phyloP scores from a whole-genome alignment of 2,329 filamentous ascomycete species.

The Hypoxylon rubiginosum region DNA sequence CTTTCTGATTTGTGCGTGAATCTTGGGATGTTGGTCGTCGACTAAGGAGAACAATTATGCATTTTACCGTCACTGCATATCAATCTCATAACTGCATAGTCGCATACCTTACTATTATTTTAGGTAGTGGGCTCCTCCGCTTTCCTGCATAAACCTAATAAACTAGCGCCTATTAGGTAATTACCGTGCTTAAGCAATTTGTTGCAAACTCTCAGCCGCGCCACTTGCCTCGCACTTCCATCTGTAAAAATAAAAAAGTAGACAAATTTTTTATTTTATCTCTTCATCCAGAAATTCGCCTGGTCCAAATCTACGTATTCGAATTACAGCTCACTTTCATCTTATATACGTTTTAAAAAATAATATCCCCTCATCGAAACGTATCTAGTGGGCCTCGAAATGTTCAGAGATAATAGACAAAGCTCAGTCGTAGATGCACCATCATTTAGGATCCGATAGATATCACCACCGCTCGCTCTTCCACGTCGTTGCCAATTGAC shows the following conservation, averaged over 20 bases:
- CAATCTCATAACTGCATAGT: too few species aligned
- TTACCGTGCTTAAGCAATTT: conserved; percentile 7
- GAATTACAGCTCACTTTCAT: neutral
- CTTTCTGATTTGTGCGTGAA: too few species aligned
- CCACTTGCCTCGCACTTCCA: conserved; percentile 7
- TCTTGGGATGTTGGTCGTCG: too few species aligned
- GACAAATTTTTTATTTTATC: conserved; percentile 4
- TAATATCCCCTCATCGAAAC: neutral
- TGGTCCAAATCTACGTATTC: conserved; percentile 5
- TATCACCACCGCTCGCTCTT: conserved; percentile 11
- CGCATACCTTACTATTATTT: too few species aligned
- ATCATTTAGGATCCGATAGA: conserved; percentile 10
- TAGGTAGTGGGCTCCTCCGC: too few species aligned
- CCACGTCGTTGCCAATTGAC: conserved; percentile 1
- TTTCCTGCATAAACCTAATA: too few species aligned
- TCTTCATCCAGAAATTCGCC: conserved; percentile 4
- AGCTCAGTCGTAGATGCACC: conserved; percentile 23
- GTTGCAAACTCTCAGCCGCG: conserved; percentile 43
- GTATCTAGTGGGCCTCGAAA: conserved; percentile 1
- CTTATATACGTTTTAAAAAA: conserved; percentile 1
- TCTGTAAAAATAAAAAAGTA: conserved; percentile 11
- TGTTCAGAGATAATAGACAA: conserved; percentile 11
- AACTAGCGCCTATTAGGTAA: conserved; percentile 31
- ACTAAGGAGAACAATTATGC: too few species aligned
- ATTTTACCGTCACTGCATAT: too few species aligned